Base-by-base conservation (phyloP, 768 basidiomycete species). In the Porpolomopsis calyptriformis region DNA sequence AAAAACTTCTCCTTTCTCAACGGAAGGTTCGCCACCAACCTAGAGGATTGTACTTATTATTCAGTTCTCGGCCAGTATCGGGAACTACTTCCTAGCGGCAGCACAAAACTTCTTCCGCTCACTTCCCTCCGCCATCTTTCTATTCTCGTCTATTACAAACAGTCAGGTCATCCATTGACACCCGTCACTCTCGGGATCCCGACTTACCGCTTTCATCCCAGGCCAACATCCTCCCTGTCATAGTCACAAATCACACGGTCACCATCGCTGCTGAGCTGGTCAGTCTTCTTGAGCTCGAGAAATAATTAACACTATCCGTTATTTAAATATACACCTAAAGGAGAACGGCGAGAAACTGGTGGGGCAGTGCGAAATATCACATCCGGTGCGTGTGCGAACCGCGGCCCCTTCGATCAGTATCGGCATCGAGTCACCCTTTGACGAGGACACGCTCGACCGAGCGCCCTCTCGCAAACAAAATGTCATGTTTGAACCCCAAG, bases 1-100 rank as follows among this genome's bases (percentile, higher is more conserved):
- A 96, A 96, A 66, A 86, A 82, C 51, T 97, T 96, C 63, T 85
- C 88, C 20, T 98, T 94, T 65, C 69, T 85, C 43, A 93, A 93
- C 55, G 92, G 91, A 57, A 87, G 85, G 77, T 80, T 52, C 29
- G 60, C 50, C 14, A 36, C 19, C 34, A 46, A 12, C 23, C 37
- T 35, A 40, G 46, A 45, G 40, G 12, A 9, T 29, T 25, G n/a
- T 18, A 25, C 4, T 41, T 24, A 14, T 48, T 27, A 48, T 24
- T 11, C 31, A 20, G 51, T 40, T 36, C n/a, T n/a, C 20, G 25
- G 43, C 42, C 50, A 87, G 85, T 52, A 78, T 92, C 20, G 91
- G 91, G 20, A 94, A 94, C 61, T 92, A 90, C 58, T 86, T 94
- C 58, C 69, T 97, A 20, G 85, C 90, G 5, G 90, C 87, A 11